Evolutionary conservation across 257 asterid genomes (phyloP), one percentile per base, ranked within the genome.

Genomic region (Catharanthus roseus): DNA sequence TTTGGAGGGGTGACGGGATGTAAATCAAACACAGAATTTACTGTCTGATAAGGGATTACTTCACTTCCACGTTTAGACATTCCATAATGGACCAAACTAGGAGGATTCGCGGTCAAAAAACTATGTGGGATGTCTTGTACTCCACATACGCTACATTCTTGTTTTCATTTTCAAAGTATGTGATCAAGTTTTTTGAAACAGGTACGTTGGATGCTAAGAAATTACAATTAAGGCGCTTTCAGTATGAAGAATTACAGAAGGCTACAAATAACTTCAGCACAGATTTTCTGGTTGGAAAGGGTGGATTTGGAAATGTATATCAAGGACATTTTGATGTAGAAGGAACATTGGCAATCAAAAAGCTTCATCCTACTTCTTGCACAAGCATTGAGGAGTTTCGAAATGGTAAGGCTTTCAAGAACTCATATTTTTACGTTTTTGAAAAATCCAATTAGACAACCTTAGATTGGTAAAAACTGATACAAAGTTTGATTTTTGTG

Each of bases 231-330:
- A 90, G 82, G 84, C 71, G 47, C 5, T 90, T 84, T 72, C 71
- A 63, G n/a, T 62, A 85, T 47, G 87, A 84, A 75, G 93, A 88
- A 53, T 50, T 90, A 15, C 72, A 77, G 74, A 88, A 80, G 76
- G 93, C 95, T 33, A 86, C 97, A 13, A 67, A 88, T 19, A 86
- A 90, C 79, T 90, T 90, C 78, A 84, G 96, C 86, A 13, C 65
- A 42, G 83, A 71, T 10, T 85, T 81, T 75, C 74, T 86, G 71
- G 78, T 88, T 21, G 97, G 97, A 0, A 73, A 70, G 34, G 97
- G 96, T 33, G 92, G 91, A 16, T 90, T 85, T 78, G 93, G 91
- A 33, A 81, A 88, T 61, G 91, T 90, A 31, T 90, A 88, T 70
- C 36, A 74, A n/a, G 97, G 93, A 33, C 73, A 81, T 4, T 86